Evolutionary conservation across 2,329 filamentous ascomycete species (phyloP).

Genomic region (Penicillium frequentans): DNA sequence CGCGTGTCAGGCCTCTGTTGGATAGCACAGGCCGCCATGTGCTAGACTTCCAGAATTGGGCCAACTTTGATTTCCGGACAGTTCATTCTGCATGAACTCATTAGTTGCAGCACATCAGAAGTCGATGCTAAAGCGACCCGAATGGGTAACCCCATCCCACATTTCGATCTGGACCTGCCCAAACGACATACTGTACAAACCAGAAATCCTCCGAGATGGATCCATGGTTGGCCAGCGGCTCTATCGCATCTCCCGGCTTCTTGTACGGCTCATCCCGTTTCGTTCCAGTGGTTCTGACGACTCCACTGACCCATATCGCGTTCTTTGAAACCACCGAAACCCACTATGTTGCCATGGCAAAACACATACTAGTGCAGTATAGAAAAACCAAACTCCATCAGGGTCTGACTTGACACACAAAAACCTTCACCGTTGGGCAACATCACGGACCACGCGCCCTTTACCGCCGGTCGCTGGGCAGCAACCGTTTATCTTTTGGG

Average conservation of each 20-base stretch:
- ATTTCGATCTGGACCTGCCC: slow-evolving; percentile 8
- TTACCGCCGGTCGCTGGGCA: slow-evolving; percentile 38
- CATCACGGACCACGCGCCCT: slow-evolving; percentile 26
- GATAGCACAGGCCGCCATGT: slow-evolving; percentile 20
- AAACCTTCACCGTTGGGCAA: slow-evolving; percentile 25
- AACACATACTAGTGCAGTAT: background rate
- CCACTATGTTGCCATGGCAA: slow-evolving; percentile 25
- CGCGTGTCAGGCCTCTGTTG: slow-evolving; percentile 20
- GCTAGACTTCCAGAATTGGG: slow-evolving; percentile 22
- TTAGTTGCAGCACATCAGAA: slow-evolving; percentile 9
- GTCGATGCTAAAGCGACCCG: background rate
- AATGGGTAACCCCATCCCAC: slow-evolving; percentile 3
- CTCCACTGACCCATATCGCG: slow-evolving; percentile 21
- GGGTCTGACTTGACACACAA: slow-evolving; percentile 14
- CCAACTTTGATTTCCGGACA: slow-evolving; percentile 11
- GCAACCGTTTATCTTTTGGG: slow-evolving; percentile 26
- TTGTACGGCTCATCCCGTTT: slow-evolving; percentile 23
- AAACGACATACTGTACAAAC: background rate
- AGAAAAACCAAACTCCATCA: slow-evolving; percentile 2
- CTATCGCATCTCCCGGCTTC: slow-evolving; percentile 11
- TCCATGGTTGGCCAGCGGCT: slow-evolving; percentile 23
- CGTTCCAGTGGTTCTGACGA: slow-evolving; percentile 22
- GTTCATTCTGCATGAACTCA: slow-evolving; percentile 24
- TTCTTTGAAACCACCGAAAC: slow-evolving; percentile 5
- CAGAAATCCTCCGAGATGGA: background rate